These are phyloP conservation scores for Dioscorea zingiberensis DNA, from an alignment of 106 monocot species.

Conservation along the genomic window DNA sequence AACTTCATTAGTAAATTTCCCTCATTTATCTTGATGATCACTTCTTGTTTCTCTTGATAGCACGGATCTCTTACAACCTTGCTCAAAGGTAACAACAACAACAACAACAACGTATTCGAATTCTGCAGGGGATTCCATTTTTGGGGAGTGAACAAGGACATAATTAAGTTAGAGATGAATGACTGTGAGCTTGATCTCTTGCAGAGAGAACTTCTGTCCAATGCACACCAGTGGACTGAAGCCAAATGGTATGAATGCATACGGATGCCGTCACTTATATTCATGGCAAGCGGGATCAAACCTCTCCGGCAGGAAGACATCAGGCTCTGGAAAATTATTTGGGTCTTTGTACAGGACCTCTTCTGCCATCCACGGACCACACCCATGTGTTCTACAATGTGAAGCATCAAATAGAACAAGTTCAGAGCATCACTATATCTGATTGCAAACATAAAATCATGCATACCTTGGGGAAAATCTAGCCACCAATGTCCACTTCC, in stretches of 20 bases:
- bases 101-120: constrained; percentile 79
- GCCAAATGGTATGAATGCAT: constrained; percentile 82
- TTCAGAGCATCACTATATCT: not conserved
- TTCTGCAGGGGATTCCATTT: constrained; percentile 62
- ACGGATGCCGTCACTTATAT: constrained; percentile 68
- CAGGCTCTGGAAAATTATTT: constrained; percentile 61
- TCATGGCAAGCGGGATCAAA: constrained; percentile 57
- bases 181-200: constrained; percentile 66
- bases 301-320: constrained; percentile 68
- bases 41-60: constrained; percentile 14
- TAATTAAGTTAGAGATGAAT: constrained; percentile 55
- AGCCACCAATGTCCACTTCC: constrained; percentile 61
- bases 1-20: too few species aligned
- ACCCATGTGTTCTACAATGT: constrained; percentile 62
- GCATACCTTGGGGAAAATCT: constrained; percentile 69
- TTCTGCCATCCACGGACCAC: constrained; percentile 76
- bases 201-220: constrained; percentile 74
- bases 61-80: constrained; percentile 51
- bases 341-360: constrained; percentile 81
- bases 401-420: too few species aligned
- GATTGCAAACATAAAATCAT: not conserved
- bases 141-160: constrained; percentile 49
- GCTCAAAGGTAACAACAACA: constrained; percentile 61
- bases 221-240: constrained; percentile 80
- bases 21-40: too few species aligned